Base-by-base conservation (phyloP, 495 filamentous ascomycete species). In the Daldinia concentrica region DNA sequence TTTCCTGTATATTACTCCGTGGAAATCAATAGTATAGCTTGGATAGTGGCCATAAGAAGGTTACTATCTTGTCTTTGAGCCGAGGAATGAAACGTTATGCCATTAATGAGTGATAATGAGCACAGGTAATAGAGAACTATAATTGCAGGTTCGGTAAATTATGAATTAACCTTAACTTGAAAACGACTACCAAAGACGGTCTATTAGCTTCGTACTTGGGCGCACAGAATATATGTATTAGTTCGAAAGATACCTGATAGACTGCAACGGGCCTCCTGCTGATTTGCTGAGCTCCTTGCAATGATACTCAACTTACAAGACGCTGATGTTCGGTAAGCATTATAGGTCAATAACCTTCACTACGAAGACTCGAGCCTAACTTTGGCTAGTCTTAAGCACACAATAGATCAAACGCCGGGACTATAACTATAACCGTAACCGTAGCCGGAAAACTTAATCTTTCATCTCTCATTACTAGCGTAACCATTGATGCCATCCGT, bases 381-480 rank as follows among this genome's bases (percentile, higher is more conserved):
- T 6, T 12, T 11, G 32, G 32, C 6, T 41, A 41, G 6, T n/a
- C 37, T 41, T 41, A 41, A 41, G 37, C 12, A n/a, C 6, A 17
- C 9, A 15, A 17, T n/a, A 41, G 15, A 17, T 41, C 14, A 41
- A 41, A 17, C 39, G 6, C 39, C 39, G 39, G 17, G 17, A 41
- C 39, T 41, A 6, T 41, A 41, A 41, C 37, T 17, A 3, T 39
- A 39, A n/a, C 37, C 6, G 2, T 41, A 41, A 8, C 39, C 6
- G 5, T 17, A 41, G 8, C 39, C 7, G 2, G 14, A 57, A 56
- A 32, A 6, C 51, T 55, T 30, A 41, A 17, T 3, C 36, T 37
- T 56, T 68, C 65, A 68, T 68, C 65, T 62, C 65, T 68, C 65
- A 68, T 68, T 62, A 68, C 51, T 48, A 57, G 50, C 65, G 58